Conservation (phyloP, 2,329 filamentous ascomycete species). For the Fusarium penzigii region DNA sequence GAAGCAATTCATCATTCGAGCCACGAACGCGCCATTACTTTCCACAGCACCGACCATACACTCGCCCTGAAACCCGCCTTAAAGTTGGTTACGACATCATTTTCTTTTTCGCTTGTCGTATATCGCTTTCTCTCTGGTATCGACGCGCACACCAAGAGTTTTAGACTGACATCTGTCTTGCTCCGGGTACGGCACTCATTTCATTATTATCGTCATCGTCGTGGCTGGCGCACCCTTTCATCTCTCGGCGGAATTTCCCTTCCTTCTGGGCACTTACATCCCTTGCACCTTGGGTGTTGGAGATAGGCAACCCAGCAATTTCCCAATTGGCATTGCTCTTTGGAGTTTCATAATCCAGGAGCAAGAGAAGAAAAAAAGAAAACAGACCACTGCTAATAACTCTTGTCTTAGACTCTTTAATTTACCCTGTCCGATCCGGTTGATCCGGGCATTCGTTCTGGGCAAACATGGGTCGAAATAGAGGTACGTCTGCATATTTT, state of each 20-base stretch:
- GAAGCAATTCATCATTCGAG: neutral
- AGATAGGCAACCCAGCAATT: neutral
- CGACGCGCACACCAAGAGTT: neutral
- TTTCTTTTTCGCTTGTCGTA: slow-evolving; percentile 10
- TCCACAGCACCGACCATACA: slow-evolving; percentile 3
- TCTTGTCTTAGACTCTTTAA: slow-evolving; percentile 24
- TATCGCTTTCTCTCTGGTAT: slow-evolving; percentile 12
- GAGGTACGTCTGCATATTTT: slow-evolving; percentile 46
- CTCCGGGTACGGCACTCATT: slow-evolving; percentile 12
- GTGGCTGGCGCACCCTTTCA: slow-evolving; percentile 25
- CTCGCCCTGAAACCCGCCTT: slow-evolving; percentile 3
- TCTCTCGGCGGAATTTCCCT: slow-evolving; percentile 8
- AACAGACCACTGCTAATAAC: neutral
- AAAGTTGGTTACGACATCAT: slow-evolving; percentile 8
- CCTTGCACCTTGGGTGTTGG: slow-evolving; percentile 11
- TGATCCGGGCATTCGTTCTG: slow-evolving; percentile 11
- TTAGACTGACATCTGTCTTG: slow-evolving; percentile 1
- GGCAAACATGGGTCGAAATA: slow-evolving; percentile 54
- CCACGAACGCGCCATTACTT: neutral
- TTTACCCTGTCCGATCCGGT: slow-evolving; percentile 9
- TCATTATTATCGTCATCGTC: slow-evolving; percentile 9
- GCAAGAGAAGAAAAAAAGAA: neutral
- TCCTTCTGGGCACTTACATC: slow-evolving; percentile 10
- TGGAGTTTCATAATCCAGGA: neutral
- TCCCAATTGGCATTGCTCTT: neutral